Evolutionary conservation across 306 rosid genomes (phyloP), one percentile per base, ranked within the genome.

Genomic region (Cicer cuneatum): DNA sequence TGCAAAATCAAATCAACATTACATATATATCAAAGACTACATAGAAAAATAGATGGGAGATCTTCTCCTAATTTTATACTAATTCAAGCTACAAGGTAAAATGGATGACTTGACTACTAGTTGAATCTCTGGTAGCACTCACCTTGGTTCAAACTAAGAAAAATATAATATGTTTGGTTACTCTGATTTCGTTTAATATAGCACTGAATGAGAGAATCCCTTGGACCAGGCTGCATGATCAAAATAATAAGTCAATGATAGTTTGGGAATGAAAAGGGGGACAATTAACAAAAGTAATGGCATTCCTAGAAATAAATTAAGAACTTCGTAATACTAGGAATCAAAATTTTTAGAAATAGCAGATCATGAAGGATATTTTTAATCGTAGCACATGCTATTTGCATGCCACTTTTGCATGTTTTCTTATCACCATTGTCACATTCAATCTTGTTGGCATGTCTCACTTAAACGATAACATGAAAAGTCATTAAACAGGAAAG

Each of bases 221-320:
- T 89, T 52, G 91, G 91, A 69, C 97, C 97, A 85, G 97, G 95
- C 97, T 91, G 91, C 90, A 85, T 58, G 82, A 60, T 59, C 68
- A 67, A 69, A 81, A 75, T 70, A 70, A 68, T 77, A 53, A 51
- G 19, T 52, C 43, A 38, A 76, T 43, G 39, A 72, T 24, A 13
- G 52, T 19, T 51, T 18, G 57, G 49, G 40, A 48, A 49, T 57
- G 46, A 56, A 48, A 39, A 49, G 11, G 29, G 45, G 56, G 51
- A 51, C 56, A 21, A 21, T 21, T 21, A 21, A 21, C 24, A 21
- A 21, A 21, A 1, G 24, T 21, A 21, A 21, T 21, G 24, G 24
- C 24, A 2, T 21, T 19, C 24, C 24, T 21, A 21, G 24, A 21
- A 21, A 21, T 21, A 21, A 21, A 21, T 21, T 21, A 21, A 21